phyloP scores from a whole-genome alignment of 2,329 filamentous ascomycete species.

The Aspergillus sp. region DNA sequence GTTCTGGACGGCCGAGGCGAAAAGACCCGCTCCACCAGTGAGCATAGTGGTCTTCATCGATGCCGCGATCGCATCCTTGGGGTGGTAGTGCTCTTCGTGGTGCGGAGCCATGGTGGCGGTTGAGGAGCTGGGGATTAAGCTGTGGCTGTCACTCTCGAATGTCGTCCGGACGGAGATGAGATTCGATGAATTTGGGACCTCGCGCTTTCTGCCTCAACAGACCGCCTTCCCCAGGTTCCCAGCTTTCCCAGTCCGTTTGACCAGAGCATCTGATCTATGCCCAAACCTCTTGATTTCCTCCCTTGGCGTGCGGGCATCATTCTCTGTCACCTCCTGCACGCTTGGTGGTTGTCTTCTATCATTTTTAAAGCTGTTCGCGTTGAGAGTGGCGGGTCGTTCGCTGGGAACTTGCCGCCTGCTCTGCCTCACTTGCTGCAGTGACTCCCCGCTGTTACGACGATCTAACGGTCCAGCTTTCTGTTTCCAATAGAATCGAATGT shows the following conservation, averaged over 20 bases:
- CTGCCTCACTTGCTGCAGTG: neutral
- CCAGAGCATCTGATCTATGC: slow-evolving; percentile 8
- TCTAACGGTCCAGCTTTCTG: neutral
- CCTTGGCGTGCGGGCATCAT: neutral
- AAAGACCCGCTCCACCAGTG: slow-evolving; percentile 67
- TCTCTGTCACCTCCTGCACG: neutral
- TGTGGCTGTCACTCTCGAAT: slow-evolving; percentile 30
- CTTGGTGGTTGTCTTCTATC: neutral
- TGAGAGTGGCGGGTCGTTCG: slow-evolving; percentile 6
- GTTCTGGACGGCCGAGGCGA: slow-evolving; percentile 80
- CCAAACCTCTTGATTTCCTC: neutral
- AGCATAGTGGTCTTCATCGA: slow-evolving; percentile 66
- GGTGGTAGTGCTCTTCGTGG: slow-evolving; percentile 62
- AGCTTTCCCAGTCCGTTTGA: slow-evolving; percentile 12
- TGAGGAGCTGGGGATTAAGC: slow-evolving; percentile 18
- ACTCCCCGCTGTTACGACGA: slow-evolving; percentile 14
- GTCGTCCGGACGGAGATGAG: slow-evolving; percentile 24
- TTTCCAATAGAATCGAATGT: slow-evolving; percentile 12
- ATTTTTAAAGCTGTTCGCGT: neutral
- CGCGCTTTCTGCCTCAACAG: slow-evolving; percentile 27
- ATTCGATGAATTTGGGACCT: slow-evolving; percentile 30
- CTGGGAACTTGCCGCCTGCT: neutral
- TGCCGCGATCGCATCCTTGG: slow-evolving; percentile 72
- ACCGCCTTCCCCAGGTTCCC: slow-evolving; percentile 27
- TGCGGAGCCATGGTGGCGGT: slow-evolving; percentile 52